Evolutionary conservation across 805 yeast species (phyloP).

Genomic region (Candida yuanshanica): DNA sequence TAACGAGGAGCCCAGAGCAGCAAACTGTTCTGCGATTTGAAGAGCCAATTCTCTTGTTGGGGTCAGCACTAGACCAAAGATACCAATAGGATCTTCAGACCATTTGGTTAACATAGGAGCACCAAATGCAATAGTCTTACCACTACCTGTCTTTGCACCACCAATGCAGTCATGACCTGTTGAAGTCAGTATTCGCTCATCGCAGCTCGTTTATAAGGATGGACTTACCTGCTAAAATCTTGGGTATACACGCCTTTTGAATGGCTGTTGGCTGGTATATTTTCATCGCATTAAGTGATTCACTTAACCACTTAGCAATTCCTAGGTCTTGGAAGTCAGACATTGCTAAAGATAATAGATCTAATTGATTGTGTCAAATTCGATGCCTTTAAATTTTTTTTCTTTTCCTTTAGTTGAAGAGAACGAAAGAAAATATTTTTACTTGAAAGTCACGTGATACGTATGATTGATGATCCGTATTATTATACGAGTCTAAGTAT

Average conservation of each 20-base stretch:
- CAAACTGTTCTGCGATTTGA: constrained; percentile 95
- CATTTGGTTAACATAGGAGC: constrained; percentile 94
- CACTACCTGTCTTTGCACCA: constrained; percentile 97
- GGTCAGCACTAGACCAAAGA: constrained; percentile 82
- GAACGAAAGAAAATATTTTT: not conserved
- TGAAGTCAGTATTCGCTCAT: not conserved
- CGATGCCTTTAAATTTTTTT: not conserved
- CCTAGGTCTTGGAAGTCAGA: constrained; percentile 56
- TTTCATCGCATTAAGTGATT: constrained; percentile 74
- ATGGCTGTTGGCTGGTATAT: constrained; percentile 81
- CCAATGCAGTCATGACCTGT: constrained; percentile 84
- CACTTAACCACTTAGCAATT: constrained; percentile 79
- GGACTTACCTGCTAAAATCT: constrained; percentile 53
- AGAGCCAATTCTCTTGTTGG: constrained; percentile 93
- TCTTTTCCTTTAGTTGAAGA: no score
- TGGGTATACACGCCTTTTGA: constrained; percentile 85
- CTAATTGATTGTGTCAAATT: constrained; percentile 1
- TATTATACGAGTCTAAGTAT: no score
- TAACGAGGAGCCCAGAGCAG: constrained; percentile 87
- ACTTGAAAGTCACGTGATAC: constrained; percentile 2
- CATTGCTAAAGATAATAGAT: constrained; percentile 1
- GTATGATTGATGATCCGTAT: no score
- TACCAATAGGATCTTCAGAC: constrained; percentile 94
- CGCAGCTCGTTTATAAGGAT: not conserved
- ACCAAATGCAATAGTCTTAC: constrained; percentile 96